phyloP scores from a whole-genome alignment of 2,329 filamentous ascomycete species.

The Xylariales sp. region DNA sequence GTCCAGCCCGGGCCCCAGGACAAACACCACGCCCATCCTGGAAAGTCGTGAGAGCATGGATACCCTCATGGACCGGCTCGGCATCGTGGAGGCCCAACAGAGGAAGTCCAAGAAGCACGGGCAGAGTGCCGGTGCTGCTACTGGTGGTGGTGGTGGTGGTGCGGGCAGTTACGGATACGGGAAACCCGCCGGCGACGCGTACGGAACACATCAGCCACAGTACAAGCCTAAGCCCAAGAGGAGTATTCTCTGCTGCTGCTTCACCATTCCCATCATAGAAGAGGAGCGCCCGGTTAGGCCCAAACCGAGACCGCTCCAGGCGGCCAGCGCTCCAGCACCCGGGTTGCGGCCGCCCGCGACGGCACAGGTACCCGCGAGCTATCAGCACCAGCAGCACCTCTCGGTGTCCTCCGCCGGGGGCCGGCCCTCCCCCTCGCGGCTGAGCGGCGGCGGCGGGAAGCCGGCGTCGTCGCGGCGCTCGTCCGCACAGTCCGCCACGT shows the following conservation, averaged over 20 bases:
- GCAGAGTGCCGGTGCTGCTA: conserved; percentile 3
- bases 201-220: conserved; percentile 12
- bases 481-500: conserved; percentile 20
- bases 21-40: conserved; percentile 46
- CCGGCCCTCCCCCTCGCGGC: conserved; percentile 15
- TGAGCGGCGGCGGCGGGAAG: conserved; percentile 13
- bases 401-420: conserved; percentile 16
- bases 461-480: conserved; percentile 16
- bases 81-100: conserved; percentile 62
- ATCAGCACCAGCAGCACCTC: conserved; percentile 21
- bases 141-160: conserved; percentile 1
- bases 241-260: conserved; percentile 48
- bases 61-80: conserved; percentile 75
- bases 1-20: conserved; percentile 40
- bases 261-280: conserved; percentile 43
- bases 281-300: conserved; percentile 37
- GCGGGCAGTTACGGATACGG: conserved; percentile 2
- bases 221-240: conserved; percentile 20
- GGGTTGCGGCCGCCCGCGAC: too few relatives aligned
- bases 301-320: conserved; percentile 42
- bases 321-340: too few relatives aligned
- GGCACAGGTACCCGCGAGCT: conserved; percentile 22
- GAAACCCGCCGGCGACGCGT: conserved; percentile 8
- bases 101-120: conserved; percentile 21
- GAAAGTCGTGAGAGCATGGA: conserved; percentile 76